Evolutionary conservation across 768 basidiomycete species (phyloP).

Genomic region (Xerocomellus chrysenteron): DNA sequence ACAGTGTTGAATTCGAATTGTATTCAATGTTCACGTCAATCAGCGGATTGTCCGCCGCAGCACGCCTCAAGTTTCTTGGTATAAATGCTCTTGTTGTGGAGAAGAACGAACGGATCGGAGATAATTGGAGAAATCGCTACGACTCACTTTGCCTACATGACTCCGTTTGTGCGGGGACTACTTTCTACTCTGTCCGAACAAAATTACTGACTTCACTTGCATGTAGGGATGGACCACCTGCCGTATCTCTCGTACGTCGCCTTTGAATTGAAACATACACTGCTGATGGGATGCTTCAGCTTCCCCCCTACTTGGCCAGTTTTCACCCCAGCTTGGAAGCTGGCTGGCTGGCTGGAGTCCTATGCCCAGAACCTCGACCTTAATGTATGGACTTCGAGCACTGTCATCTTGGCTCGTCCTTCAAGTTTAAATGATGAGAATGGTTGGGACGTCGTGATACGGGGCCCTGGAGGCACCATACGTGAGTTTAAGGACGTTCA

Average conservation of each 20-base stretch:
- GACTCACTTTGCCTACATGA: constrained; percentile 55
- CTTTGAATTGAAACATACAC: neutral
- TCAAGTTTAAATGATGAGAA: constrained; percentile 33
- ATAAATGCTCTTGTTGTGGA: constrained; percentile 55
- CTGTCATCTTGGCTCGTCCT: constrained; percentile 29
- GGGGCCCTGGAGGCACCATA: constrained; percentile 26
- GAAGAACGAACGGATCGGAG: constrained; percentile 47
- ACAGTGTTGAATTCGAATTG: constrained; percentile 43
- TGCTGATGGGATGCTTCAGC: constrained; percentile 22
- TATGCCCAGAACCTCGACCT: constrained; percentile 59
- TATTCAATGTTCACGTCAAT: neutral
- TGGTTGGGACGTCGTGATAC: constrained; percentile 45
- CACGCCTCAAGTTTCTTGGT: constrained; percentile 57
- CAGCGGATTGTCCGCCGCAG: constrained; percentile 38
- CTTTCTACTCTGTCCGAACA: neutral
- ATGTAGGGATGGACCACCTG: constrained; percentile 2
- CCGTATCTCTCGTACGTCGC: constrained; percentile 48
- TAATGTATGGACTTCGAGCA: constrained; percentile 57
- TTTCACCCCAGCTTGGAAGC: constrained; percentile 45
- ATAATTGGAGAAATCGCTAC: constrained; percentile 58
- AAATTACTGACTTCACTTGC: neutral
- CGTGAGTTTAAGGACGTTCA: constrained; percentile 37
- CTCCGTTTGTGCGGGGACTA: constrained; percentile 32
- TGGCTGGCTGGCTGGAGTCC: constrained; percentile 60
- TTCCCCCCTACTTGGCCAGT: constrained; percentile 55